Evolutionary conservation across 202 grass and related monocot species (phyloP).

Genomic region (Dendrocalamus latiflorus): DNA sequence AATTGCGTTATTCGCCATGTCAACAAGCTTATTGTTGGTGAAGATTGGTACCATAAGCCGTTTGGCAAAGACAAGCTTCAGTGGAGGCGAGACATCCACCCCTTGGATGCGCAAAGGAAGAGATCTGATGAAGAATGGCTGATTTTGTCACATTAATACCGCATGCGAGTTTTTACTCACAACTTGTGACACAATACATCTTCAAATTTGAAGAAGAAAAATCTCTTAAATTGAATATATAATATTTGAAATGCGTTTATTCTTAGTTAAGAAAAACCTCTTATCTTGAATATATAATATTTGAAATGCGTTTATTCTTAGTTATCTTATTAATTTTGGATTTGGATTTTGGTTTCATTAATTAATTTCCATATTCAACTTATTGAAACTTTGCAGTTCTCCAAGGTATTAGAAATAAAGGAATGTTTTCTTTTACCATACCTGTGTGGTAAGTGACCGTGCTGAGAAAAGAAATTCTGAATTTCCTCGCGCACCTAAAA

Average conservation of each 20-base stretch:
- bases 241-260: background rate
- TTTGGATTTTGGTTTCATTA: background rate
- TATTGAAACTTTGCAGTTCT: background rate
- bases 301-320: background rate
- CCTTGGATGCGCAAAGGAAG: conserved; percentile 27
- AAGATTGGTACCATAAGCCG: conserved; percentile 38
- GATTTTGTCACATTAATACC: background rate
- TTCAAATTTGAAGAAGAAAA: background rate
- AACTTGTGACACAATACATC: background rate
- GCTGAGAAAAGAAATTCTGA: conserved; percentile 11
- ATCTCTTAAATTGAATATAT: no score
- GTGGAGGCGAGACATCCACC: background rate
- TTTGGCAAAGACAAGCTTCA: conserved; percentile 47
- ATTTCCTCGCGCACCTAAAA: conserved; percentile 29
- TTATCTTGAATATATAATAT: no score
- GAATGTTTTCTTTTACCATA: no score
- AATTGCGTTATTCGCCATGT: background rate
- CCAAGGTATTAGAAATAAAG: no score
- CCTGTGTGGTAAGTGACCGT: background rate
- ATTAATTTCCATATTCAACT: background rate
- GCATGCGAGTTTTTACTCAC: background rate
- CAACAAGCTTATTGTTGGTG: conserved; percentile 49
- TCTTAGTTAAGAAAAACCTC: background rate
- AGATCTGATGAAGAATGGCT: conserved; percentile 27
- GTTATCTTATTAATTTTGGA: background rate